These are phyloP conservation scores for Colletotrichum melonis DNA, from an alignment of 2,329 filamentous ascomycete species.

Conservation along the genomic window DNA sequence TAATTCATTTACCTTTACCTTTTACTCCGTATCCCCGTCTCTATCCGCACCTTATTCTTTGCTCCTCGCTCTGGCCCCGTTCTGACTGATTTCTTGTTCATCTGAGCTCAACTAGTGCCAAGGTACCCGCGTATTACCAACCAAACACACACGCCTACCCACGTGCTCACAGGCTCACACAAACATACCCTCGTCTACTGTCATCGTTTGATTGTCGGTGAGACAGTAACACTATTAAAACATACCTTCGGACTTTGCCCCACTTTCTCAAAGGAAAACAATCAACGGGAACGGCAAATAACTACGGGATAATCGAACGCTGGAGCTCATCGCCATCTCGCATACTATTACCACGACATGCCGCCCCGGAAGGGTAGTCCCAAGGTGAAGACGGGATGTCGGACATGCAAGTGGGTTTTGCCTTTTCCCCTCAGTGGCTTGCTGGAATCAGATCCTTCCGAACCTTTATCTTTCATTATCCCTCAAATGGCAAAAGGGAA, in stretches of 20 bases:
- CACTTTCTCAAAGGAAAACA: background rate
- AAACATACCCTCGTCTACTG: background rate
- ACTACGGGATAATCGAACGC: background rate
- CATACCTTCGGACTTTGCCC: background rate
- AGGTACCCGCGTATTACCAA: background rate
- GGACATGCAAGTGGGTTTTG: slow-evolving; percentile 64
- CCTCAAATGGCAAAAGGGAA: too few species aligned
- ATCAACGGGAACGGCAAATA: background rate
- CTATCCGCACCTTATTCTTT: too few species aligned
- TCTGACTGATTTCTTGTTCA: slow-evolving; percentile 16
- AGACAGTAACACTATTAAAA: background rate
- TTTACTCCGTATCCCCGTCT: background rate
- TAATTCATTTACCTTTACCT: background rate
- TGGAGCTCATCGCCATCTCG: background rate
- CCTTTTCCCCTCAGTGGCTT: background rate
- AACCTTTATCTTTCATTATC: too few species aligned
- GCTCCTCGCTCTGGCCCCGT: slow-evolving; percentile 15
- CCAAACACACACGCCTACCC: too few species aligned
- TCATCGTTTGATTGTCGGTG: background rate
- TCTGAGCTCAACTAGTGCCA: slow-evolving; percentile 3
- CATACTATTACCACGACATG: background rate
- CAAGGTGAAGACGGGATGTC: slow-evolving; percentile 61
- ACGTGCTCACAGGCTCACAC: too few species aligned
- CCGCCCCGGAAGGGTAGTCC: slow-evolving; percentile 31
- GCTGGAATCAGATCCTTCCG: too few species aligned